Evolutionary conservation across 2,329 filamentous ascomycete species (phyloP).

Genomic region (Dothidotthia symphoricarpi): DNA sequence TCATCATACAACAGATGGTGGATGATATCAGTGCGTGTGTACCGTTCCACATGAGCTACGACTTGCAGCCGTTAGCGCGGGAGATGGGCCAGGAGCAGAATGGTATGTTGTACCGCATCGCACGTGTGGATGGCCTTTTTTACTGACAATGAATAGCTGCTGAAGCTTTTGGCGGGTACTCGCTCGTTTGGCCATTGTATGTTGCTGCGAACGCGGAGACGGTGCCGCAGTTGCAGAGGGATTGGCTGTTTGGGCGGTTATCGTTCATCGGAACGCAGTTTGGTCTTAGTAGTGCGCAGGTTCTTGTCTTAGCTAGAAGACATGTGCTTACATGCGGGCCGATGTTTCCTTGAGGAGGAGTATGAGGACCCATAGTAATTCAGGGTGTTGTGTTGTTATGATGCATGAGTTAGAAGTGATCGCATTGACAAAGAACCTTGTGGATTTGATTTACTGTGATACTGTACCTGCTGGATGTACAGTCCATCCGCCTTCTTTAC

Average conservation of each 20-base stretch:
- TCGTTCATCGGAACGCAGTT: slow-evolving; percentile 39
- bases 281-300: slow-evolving; percentile 38
- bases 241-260: slow-evolving; percentile 41
- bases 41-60: slow-evolving; percentile 42
- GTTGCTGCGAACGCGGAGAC: slow-evolving; percentile 41
- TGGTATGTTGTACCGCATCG: too few species aligned
- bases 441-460: too few species aligned
- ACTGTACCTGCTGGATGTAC: too few species aligned
- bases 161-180: slow-evolving; percentile 43
- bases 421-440: too few species aligned
- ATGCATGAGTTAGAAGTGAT: too few species aligned
- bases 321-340: slow-evolving; percentile 40
- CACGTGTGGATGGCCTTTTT: too few species aligned
- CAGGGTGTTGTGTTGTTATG: too few species aligned
- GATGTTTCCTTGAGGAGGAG: slow-evolving; percentile 36
- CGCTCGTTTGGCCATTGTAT: slow-evolving; percentile 44
- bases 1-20: slow-evolving; percentile 39
- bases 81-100: slow-evolving; percentile 36
- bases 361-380: too few species aligned
- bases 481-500: too few species aligned
- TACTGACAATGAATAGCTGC: slow-evolving; percentile 24
- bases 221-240: slow-evolving; percentile 36
- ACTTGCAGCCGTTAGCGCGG: slow-evolving; percentile 37
- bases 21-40: slow-evolving; percentile 43
- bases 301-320: slow-evolving; percentile 35